Evolutionary conservation across 768 basidiomycete species (phyloP).

Genomic region (Serendipita sp.): DNA sequence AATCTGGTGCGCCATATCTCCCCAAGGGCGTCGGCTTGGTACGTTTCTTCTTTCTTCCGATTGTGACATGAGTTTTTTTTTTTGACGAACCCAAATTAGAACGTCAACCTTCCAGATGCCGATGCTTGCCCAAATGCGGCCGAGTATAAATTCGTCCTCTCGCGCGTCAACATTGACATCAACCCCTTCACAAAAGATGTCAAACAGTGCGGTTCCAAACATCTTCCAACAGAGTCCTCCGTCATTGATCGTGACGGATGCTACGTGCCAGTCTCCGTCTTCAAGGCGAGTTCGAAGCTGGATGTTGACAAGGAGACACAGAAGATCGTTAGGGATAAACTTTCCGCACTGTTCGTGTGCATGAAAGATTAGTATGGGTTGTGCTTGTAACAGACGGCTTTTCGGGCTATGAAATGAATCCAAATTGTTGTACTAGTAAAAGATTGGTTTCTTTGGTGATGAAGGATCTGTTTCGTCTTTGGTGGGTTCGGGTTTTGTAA

Average conservation of each 20-base stretch:
- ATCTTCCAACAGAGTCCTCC: conserved; percentile 27
- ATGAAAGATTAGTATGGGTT: background rate
- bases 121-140: conserved; percentile 21
- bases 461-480: background rate
- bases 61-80: background rate
- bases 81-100: conserved; percentile 11
- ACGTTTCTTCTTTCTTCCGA: background rate
- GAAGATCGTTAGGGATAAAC: conserved; percentile 18
- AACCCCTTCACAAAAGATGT: conserved; percentile 28
- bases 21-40: conserved; percentile 24
- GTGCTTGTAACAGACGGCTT: background rate
- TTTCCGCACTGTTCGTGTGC: conserved; percentile 3
- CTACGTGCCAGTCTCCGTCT: conserved; percentile 31
- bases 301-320: conserved; percentile 30
- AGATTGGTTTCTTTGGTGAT: background rate
- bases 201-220: conserved; percentile 26
- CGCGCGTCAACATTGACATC: conserved; percentile 1
- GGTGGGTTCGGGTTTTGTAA: background rate
- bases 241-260: conserved; percentile 25
- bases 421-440: background rate
- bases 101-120: conserved; percentile 33
- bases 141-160: conserved; percentile 25
- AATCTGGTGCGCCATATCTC: conserved; percentile 21
- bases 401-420: background rate
- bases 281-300: conserved; percentile 26